A percentile compares a stretch with the other conserved stretches of the same genome.
Evolutionary conservation across 2,329 filamentous ascomycete species (phyloP).

Genomic region (Sclerotinia trifoliorum): DNA sequence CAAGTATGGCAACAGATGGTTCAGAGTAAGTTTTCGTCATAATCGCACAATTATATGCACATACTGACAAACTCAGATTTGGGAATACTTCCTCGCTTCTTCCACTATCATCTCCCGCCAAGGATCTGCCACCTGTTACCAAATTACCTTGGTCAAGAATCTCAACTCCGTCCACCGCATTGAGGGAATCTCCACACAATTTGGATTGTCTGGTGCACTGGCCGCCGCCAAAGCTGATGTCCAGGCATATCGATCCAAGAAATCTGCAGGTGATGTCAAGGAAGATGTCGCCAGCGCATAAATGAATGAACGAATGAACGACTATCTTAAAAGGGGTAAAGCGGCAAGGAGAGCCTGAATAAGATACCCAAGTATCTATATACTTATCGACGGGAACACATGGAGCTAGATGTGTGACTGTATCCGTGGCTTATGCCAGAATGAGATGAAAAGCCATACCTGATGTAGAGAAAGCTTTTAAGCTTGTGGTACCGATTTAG

Average conservation of each 20-base stretch:
- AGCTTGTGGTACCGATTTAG: conserved; percentile 14
- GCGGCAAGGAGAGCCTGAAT: not conserved
- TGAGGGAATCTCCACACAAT: conserved; percentile 68
- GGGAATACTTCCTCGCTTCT: conserved; percentile 78
- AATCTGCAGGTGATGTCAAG: conserved; percentile 11
- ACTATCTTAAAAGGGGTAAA: not conserved
- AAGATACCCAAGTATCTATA: conserved; percentile 3
- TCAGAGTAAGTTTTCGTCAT: conserved; percentile 64
- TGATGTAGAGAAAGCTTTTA: conserved; percentile 9
- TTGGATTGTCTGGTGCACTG: conserved; percentile 62
- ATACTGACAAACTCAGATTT: conserved; percentile 54
- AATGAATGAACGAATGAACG: conserved; percentile 14
- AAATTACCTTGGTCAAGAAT: conserved; percentile 78
- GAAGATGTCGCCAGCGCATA: conserved; percentile 17
- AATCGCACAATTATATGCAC: not conserved
- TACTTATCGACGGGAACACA: conserved; percentile 5
- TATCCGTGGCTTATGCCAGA: conserved; percentile 1
- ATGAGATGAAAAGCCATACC: not conserved
- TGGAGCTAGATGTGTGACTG: conserved; percentile 9
- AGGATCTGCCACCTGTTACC: conserved; percentile 73
- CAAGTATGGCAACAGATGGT: conserved; percentile 96
- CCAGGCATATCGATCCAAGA: conserved; percentile 26
- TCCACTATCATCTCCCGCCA: conserved; percentile 75
- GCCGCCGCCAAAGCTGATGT: conserved; percentile 37
- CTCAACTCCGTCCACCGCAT: conserved; percentile 77